These are phyloP conservation scores for Eimeria maxima DNA, from an alignment of 169 alveolate species.

Conservation along the genomic window DNA sequence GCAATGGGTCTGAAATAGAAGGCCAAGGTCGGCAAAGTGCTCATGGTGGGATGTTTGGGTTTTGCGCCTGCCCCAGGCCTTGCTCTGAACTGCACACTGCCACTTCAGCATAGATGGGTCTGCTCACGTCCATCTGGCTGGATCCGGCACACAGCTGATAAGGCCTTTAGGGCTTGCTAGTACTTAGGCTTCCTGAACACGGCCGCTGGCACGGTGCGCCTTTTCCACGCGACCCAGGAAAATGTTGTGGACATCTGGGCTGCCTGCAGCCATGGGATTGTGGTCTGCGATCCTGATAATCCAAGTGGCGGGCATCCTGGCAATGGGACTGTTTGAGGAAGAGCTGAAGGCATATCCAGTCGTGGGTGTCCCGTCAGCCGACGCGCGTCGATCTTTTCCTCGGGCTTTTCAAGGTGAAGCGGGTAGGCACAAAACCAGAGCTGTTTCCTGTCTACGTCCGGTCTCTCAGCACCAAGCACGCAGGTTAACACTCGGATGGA, in stretches of 20 bases:
- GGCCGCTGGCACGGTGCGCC: neutral
- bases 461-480: neutral
- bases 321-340: slow-evolving; percentile 18
- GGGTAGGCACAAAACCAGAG: neutral
- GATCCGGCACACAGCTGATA: neutral
- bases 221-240: neutral
- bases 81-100: neutral
- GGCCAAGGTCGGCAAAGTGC: neutral
- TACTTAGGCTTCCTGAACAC: neutral
- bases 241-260: neutral
- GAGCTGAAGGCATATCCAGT: slow-evolving; percentile 38
- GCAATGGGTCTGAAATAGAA: neutral
- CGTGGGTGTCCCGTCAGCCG: slow-evolving; percentile 8
- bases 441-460: neutral
- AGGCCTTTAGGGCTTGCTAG: neutral
- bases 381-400: neutral
- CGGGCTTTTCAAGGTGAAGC: neutral
- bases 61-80: neutral
- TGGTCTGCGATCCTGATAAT: neutral
- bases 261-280: neutral
- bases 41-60: neutral
- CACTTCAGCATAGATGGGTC: neutral
- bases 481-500: neutral
- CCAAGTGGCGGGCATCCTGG: neutral
- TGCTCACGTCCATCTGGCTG: neutral